A percentile compares a stretch with the other conserved stretches of the same genome.
Conservation (phyloP, 1,284 basidiomycete species). For the Ustilago hordei region DNA sequence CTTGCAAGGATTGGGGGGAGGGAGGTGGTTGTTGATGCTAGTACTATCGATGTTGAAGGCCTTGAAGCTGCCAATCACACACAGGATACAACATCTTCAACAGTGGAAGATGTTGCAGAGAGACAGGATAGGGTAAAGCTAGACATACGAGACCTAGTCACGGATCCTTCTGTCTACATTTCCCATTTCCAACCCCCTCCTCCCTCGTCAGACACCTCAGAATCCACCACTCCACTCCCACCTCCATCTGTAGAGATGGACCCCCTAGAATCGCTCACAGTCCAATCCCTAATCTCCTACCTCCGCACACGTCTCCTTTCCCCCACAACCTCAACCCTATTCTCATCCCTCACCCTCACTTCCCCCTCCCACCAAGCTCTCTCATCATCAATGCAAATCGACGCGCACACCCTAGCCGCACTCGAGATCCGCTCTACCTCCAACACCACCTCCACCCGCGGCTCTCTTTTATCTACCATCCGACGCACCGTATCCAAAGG, state of each 20-base stretch:
- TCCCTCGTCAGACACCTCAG: background rate
- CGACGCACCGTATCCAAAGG: slow-evolving; percentile 65
- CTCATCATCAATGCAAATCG: slow-evolving; percentile 59
- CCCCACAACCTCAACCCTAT: slow-evolving; percentile 16
- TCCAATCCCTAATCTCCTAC: slow-evolving; percentile 55
- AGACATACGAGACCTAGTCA: slow-evolving; percentile 31
- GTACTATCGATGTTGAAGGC: slow-evolving; percentile 8
- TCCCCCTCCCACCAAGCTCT: slow-evolving; percentile 19
- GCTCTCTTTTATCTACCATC: slow-evolving; percentile 59
- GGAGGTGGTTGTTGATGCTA: slow-evolving; percentile 58
- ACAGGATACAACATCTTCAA: background rate
- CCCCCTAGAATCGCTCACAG: slow-evolving; percentile 45
- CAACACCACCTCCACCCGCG: slow-evolving; percentile 55
- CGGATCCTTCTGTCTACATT: slow-evolving; percentile 39
- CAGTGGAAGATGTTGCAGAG: background rate
- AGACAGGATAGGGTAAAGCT: background rate
- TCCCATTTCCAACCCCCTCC: slow-evolving; percentile 26
- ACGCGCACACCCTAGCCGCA: slow-evolving; percentile 64
- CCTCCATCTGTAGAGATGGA: background rate
- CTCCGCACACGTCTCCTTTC: slow-evolving; percentile 63
- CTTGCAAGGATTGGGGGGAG: slow-evolving; percentile 59
- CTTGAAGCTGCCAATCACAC: background rate
- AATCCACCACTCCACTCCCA: background rate
- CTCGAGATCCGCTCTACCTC: slow-evolving; percentile 59
- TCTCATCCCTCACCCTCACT: slow-evolving; percentile 21